Evolutionary conservation across 2,329 filamentous ascomycete genomes (phyloP).

Genomic region (Colletotrichum navitas): DNA sequence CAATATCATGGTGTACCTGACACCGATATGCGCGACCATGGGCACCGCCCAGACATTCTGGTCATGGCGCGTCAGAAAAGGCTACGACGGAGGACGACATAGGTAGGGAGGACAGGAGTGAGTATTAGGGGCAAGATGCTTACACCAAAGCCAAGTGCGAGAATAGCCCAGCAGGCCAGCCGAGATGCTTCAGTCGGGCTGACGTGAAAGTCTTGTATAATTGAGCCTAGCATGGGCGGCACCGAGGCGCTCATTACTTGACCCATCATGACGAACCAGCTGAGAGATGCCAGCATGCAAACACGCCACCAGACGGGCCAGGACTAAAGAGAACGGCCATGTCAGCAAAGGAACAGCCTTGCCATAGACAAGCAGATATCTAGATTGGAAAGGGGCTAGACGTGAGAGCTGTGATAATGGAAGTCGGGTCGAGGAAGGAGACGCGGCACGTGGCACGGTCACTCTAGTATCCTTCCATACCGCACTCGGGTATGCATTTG

Average conservation of each 20-base stretch:
- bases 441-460: not conserved
- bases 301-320: conserved; percentile 14
- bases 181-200: not conserved
- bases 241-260: conserved; percentile 17
- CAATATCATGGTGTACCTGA: not conserved
- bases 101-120: not conserved
- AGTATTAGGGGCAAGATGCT: not conserved
- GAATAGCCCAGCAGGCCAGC: not conserved
- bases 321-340: not conserved
- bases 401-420: not conserved
- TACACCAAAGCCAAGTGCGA: not conserved
- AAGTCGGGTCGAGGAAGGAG: not conserved
- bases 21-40: not conserved
- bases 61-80: not conserved
- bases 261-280: conserved; percentile 16
- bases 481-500: not conserved
- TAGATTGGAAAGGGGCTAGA: not conserved
- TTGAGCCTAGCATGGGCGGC: conserved; percentile 13
- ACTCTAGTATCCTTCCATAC: not conserved
- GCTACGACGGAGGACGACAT: too few species aligned
- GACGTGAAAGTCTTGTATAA: not conserved
- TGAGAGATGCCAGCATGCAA: conserved; percentile 14
- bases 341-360: not conserved
- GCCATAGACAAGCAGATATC: rapidly evolving
- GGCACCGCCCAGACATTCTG: not conserved